Base-by-base conservation (phyloP, 2,329 filamentous ascomycete species). In the Alternaria metachromatica region DNA sequence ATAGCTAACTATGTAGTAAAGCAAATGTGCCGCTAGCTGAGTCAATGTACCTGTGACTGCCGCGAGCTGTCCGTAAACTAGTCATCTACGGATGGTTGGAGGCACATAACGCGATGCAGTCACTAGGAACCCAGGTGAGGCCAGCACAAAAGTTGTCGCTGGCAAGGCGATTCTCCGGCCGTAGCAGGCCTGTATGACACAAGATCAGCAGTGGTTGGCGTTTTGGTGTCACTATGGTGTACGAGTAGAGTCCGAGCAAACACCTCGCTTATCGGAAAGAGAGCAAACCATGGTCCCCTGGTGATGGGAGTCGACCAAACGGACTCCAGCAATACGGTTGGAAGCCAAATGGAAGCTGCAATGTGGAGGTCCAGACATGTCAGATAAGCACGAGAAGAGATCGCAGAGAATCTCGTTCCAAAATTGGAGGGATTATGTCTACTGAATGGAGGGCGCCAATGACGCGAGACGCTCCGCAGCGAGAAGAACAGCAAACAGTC, bases 161-260 rank as follows among this genome's bases (percentile, higher is more conserved):
- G 44, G 55, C 25, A 59, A 30, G 44, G 50, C n/a, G 20, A 23
- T 18, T 23, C 15, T 43, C 28, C 13, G 50, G 25, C 46, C 20
- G 33, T 41, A 37, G 41, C 26, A 55, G n/a, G 54, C 44, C 25
- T 23, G 43, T 54, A 41, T 18, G 21, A 48, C 44, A 23, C 54
- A 55, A 55, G 45, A 12, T 18, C n/a, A 41, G 11, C 28, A 30
- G 33, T 20, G 45, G 43, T 41, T 62, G 55, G 60, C 43, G 43
- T 49, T 30, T 21, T 48, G 25, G 48, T 54, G 43, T 58, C 48
- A 58, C 41, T 30, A 28, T 12, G 45, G 26, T 51, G 25, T 26
- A 59, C 50, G 20, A 50, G 20, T 20, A 41, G 37, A 20, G 37
- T 49, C 45, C 33, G 33, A 59, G 60, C 60, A 61, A 61, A 61